Base-by-base conservation (phyloP, 2,329 filamentous ascomycete genomes). In the Phoma sp. region DNA sequence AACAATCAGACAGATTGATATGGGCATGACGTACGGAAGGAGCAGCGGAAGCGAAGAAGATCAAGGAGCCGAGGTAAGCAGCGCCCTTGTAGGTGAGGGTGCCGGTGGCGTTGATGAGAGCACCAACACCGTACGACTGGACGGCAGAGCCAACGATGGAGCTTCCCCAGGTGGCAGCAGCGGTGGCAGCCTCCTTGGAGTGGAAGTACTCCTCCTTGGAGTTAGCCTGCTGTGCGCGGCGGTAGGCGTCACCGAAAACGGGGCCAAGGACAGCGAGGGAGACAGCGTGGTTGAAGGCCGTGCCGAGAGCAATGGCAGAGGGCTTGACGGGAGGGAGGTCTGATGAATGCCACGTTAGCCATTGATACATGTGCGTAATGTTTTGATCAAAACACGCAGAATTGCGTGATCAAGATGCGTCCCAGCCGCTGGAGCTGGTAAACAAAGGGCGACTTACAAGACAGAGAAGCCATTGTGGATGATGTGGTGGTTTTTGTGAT, bases 71-170 rank as follows among this genome's bases (percentile, higher is more conserved):
- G 58, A 98, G 84, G 82, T 97, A 98, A 52, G 94, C 92, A 61
- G 95, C 92, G 68, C 95, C 95, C 86, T 96, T 98, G 84, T 98
- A 98, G 81, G 86, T 92, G 62, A 98, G 84, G 50, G 94, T 97
- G 64, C 92, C 93, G 37, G 94, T 98, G 65, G 93, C 92, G 78
- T 98, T 98, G 84, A 77, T 76, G 49, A 96, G 82, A 60, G 92
- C 92, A 67, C 88, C 92, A 61, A 96, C 89, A 74, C 92, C 92
- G 74, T 96, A 96, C 60, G 89, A 86, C 83, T 96, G 92, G 58
- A 97, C 80, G 57, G 89, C 92, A 54, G 92, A 95, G 75, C 95
- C 95, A 74, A 92, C 82, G 60, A 98, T 85, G 36, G 92, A 95
- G 63, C 90, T 94, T 75, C 93, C 92, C 89, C 91, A 96, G 65